Evolutionary conservation across 306 rosid species (phyloP).

Genomic region (Gynostemma pentaphyllum): DNA sequence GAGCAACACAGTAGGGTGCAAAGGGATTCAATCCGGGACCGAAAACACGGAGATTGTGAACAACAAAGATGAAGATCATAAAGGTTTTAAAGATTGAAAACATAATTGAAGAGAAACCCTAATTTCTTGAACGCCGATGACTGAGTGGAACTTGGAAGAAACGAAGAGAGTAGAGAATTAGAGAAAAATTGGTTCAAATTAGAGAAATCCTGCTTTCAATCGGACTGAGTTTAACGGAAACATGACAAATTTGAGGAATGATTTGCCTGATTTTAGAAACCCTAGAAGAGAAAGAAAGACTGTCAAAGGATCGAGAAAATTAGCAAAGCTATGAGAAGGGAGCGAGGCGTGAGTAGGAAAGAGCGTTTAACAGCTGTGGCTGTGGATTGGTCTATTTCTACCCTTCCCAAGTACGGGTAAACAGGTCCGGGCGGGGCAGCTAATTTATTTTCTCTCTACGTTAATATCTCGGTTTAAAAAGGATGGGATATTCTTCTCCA

Average conservation of each 20-base stretch:
- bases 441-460: too few relatives aligned
- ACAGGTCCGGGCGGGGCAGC: too few relatives aligned
- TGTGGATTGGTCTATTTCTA: neutral
- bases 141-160: neutral
- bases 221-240: constrained; percentile 9
- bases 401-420: too few relatives aligned
- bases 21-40: constrained; percentile 99
- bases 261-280: constrained; percentile 5
- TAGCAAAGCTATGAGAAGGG: too few relatives aligned
- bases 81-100: constrained; percentile 21
- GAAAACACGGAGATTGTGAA: constrained; percentile 66
- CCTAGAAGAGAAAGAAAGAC: neutral
- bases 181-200: neutral
- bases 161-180: neutral
- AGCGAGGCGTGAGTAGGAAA: neutral
- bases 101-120: constrained; percentile 31
- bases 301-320: neutral
- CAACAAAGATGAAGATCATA: constrained; percentile 23
- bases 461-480: too few relatives aligned
- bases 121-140: neutral
- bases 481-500: too few relatives aligned
- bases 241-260: neutral
- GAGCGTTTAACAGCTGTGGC: neutral
- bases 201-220: constrained; percentile 31
- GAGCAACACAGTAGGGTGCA: constrained; percentile 65